These are phyloP conservation scores for Ceratonia siliqua DNA, from an alignment of 306 rosid species.

Conservation along the genomic window DNA sequence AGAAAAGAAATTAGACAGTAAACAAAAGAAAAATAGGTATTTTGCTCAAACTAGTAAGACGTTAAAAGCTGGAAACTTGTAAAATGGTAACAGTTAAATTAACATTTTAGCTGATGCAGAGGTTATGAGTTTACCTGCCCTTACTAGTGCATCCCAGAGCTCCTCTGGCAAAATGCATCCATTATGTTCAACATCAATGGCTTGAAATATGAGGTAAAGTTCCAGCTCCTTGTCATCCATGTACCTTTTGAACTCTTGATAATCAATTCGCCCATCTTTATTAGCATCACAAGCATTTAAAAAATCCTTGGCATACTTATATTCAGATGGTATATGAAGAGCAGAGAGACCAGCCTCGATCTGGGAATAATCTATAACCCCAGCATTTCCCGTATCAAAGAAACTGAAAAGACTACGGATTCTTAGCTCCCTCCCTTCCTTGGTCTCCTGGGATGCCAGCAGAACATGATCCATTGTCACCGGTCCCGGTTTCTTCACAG, in stretches of 20 bases:
- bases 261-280: slow-evolving; percentile 64
- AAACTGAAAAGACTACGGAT: slow-evolving; percentile 54
- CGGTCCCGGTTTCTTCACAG: slow-evolving; percentile 51
- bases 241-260: slow-evolving; percentile 60
- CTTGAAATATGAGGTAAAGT: slow-evolving; percentile 69
- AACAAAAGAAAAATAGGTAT: background rate
- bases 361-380: slow-evolving; percentile 55
- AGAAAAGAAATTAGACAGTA: background rate
- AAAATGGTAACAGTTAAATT: too few species aligned
- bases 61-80: background rate
- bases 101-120: background rate
- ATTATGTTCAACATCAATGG: slow-evolving; percentile 65
- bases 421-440: slow-evolving; percentile 60
- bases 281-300: slow-evolving; percentile 63
- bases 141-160: slow-evolving; percentile 68
- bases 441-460: slow-evolving; percentile 54
- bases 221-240: slow-evolving; percentile 74
- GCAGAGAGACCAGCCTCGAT: slow-evolving; percentile 68
- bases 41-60: background rate
- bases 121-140: slow-evolving; percentile 52
- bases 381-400: slow-evolving; percentile 54
- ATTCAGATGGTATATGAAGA: slow-evolving; percentile 57
- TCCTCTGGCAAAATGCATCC: slow-evolving; percentile 72
- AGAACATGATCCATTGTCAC: slow-evolving; percentile 68
- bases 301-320: slow-evolving; percentile 64